Evolutionary conservation across 2,329 filamentous ascomycete genomes (phyloP).

Genomic region (Colletotrichum theobromicola): DNA sequence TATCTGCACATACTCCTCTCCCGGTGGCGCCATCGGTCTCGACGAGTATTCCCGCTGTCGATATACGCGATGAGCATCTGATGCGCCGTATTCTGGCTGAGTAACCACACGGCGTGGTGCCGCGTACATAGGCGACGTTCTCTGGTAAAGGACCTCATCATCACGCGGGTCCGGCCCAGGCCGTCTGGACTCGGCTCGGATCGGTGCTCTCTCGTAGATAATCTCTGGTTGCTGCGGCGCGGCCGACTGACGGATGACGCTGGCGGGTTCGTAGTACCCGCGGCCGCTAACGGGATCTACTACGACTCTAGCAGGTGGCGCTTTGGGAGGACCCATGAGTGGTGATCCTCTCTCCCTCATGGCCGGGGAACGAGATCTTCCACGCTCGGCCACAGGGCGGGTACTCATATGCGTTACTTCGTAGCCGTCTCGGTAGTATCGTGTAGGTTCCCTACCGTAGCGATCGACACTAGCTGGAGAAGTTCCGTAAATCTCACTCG

Average conservation of each 20-base stretch:
- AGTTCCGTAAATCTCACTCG: constrained; percentile 41
- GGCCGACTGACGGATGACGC: constrained; percentile 56
- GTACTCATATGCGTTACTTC: constrained; percentile 50
- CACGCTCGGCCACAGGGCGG: constrained; percentile 53
- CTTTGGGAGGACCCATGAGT: constrained; percentile 55
- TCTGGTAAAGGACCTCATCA: constrained; percentile 57
- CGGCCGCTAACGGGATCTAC: constrained; percentile 80
- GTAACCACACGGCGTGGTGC: constrained; percentile 64
- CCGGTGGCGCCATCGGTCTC: constrained; percentile 48
- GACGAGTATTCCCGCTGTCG: constrained; percentile 63
- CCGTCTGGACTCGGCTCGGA: constrained; percentile 57
- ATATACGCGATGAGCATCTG: constrained; percentile 58
- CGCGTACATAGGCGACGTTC: constrained; percentile 54
- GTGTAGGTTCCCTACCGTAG: constrained; percentile 43
- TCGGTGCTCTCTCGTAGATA: constrained; percentile 69
- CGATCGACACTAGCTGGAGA: constrained; percentile 49
- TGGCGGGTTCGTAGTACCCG: constrained; percentile 69
- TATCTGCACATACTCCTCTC: constrained; percentile 54
- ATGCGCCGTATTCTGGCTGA: constrained; percentile 61
- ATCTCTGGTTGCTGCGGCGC: constrained; percentile 60
- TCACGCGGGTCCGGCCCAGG: constrained; percentile 51
- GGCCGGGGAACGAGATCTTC: constrained; percentile 53
- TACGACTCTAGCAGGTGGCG: constrained; percentile 70
- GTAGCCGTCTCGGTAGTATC: constrained; percentile 49
- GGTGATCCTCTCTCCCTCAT: constrained; percentile 49